Evolutionary conservation across 371 early-diverging fungal species (phyloP), one percentile per base, ranked within the genome.

Genomic region (Rhizopus delemar): DNA sequence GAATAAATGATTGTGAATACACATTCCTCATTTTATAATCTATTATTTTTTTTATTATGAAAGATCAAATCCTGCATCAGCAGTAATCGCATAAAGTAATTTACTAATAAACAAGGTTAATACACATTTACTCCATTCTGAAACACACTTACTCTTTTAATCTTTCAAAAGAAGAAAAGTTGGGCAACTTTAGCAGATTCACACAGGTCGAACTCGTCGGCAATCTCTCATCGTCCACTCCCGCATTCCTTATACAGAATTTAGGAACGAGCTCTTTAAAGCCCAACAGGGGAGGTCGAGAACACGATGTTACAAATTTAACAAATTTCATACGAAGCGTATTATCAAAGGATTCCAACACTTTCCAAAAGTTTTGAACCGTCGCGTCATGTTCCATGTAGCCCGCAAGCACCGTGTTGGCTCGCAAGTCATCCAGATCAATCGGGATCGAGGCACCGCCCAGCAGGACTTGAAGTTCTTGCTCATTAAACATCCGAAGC

Each of bases 171-270:
- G 67, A 80, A 36, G 80, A 80, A 67, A 91, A 98, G 11, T 81
- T 76, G 0, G 98, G 98, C 28, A 98, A 73, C 70, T 96, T 96
- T 36, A 98, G 74, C 49, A 96, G 74, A 70, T 98, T 98, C 59
- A 98, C 91, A 68, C 98, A 98, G 0, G 98, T 98, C 28, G 90
- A 88, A 36, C 91, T 87, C n/a, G 91, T 90, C 3, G 93, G 93
- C 59, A 93, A 65, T 34, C 91, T 74, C 8, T 74, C 72, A 53
- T 82, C 74, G 36, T 80, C 81, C 2, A 51, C 62, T 5, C 88
- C 93, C 1, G 89, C 89, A 59, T 82, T 78, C 34, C 91, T 79
- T 43, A 97, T 86, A 66, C 89, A 86, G 52, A 92, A 77, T 53
- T 84, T 77, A 0, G 93, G 93, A 31, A 83, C 79, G 41, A 98